Percentiles rank a stretch among this genome's conserved stretches.
These are phyloP conservation scores for Talaromyces sp. DNA, from an alignment of 2,329 filamentous ascomycete genomes.

Conservation along the genomic window DNA sequence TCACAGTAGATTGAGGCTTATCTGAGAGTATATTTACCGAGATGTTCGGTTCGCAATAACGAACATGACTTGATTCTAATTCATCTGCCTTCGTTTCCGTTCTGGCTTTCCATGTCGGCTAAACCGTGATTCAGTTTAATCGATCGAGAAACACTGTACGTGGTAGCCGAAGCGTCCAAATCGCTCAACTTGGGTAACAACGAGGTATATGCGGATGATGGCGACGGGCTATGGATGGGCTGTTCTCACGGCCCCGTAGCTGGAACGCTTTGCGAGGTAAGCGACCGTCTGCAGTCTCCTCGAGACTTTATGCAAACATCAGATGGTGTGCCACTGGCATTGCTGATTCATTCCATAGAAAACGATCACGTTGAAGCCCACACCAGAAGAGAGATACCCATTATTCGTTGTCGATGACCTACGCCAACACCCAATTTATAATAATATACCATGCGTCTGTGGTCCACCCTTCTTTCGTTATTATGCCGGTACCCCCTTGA, in stretches of 20 bases:
- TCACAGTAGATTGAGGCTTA: not conserved
- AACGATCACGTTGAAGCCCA: conserved; percentile 21
- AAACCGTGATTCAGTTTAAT: conserved; percentile 34
- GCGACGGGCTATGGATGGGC: conserved; percentile 30
- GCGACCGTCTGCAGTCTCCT: not conserved
- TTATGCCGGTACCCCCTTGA: conserved; percentile 32
- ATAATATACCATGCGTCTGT: conserved; percentile 27
- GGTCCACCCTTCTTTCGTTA: conserved; percentile 28
- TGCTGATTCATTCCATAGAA: conserved; percentile 15
- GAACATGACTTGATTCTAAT: not conserved
- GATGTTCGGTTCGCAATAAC: not conserved
- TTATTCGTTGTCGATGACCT: conserved; percentile 33
- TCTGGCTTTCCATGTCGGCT: not conserved
- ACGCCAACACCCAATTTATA: conserved; percentile 31
- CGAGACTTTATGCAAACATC: not conserved
- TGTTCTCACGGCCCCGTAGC: conserved; percentile 35
- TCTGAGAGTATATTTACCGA: not conserved
- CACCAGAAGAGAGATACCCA: conserved; percentile 17
- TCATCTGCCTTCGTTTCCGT: not conserved
- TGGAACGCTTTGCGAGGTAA: conserved; percentile 23
- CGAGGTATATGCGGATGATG: conserved; percentile 27
- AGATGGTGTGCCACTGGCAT: not conserved
- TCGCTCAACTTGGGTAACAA: conserved; percentile 38
- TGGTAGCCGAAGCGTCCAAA: conserved; percentile 45
- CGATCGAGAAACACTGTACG: conserved; percentile 44